Evolutionary conservation across 495 filamentous ascomycete species (phyloP), one percentile per base, ranked within the genome.

Genomic region (Xylaria venustula): DNA sequence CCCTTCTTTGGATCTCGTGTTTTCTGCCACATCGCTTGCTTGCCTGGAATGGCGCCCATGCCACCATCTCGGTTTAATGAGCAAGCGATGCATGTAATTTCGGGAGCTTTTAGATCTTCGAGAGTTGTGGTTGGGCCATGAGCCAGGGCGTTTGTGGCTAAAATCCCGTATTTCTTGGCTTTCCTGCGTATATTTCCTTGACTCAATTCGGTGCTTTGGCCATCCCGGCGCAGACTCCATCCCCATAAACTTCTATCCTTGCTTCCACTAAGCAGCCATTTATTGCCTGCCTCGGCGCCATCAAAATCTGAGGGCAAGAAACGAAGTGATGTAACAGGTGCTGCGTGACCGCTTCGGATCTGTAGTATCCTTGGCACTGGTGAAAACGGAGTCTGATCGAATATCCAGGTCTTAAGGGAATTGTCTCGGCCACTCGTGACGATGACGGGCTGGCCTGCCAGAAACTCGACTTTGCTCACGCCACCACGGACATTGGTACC

Each of bases 21-120:
- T 70, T 91, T 93, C 48, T 90, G 85, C 92, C 92, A 96, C 22
- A 93, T 81, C 2, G 83, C 74, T 30, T 83, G 83, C 37, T 82
- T 87, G 6, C 90, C 87, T 12, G 86, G 85, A 57, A 88, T 75
- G 28, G 87, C 84, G 30, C 92, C 92, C 69, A 96, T 96, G 19
- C 93, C 93, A 5, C 92, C 94, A 73, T 98, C 95, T 34, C 93
- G 85, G 64, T 96, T 97, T 34, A 97, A 77, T 8, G 91, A 96
- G 63, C 88, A 91, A 20, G 93, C 92, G 61, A 98, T 87, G 64
- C 87, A 92, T 0, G 90, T 96, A 54, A 98, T 90, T 59, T 94
- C 87, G 1, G 93, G 88, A 28, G 92, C 91, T 71, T 92, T 97
- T 28, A 96, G 80, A 63, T 90, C 86, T 45, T 92, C 90, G 15